Evolutionary conservation across 495 filamentous ascomycete species (phyloP), one percentile per base, ranked within the genome.

Genomic region (Staphylotrichum longicolle): DNA sequence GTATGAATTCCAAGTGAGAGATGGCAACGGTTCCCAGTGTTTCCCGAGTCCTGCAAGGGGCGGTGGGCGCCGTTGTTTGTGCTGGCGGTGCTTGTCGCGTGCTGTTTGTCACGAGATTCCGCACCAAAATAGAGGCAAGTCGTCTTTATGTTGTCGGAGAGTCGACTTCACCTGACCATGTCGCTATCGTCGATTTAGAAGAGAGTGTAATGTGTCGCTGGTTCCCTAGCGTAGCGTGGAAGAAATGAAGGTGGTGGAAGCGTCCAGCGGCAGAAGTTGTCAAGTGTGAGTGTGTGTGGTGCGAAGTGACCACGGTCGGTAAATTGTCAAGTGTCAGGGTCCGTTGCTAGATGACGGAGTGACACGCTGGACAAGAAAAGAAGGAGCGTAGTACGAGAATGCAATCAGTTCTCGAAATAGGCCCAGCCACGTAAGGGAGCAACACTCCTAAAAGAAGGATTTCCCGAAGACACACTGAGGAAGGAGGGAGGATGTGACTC

Each of bases 41-140:
- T 48, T 33, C 40, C 58, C 41, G 58, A 60, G 50, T 54, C 58
- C 58, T 54, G 58, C 58, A 54, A 15, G 41, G 41, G 40, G 41
- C 30, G 32, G 11, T 48, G 50, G 50, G 48, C 7, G 20, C 14
- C 45, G n/a, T 6, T 10, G 37, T 34, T 34, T 47, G 12, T 42
- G 30, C 10, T 46, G n/a, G 8, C 3, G 48, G n/a, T 54, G 55
- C n/a, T 48, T n/a, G 33, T n/a, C 55, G 15, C 56, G 56, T 41
- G 56, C 45, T 41, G n/a, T 5, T 20, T 4, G 33, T 50, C 35
- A 49, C 15, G 34, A 32, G 20, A 41, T 20, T 1, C 9, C 6
- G 20, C 8, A 6, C n/a, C 20, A 9, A 27, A 49, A 30, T 33
- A 14, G 27, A 40, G 15, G 20, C 20, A n/a, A 15, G 45, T n/a